These are phyloP conservation scores for Cystobasidiopsis lactophilus DNA, from an alignment of 768 basidiomycete genomes.

Conservation along the genomic window DNA sequence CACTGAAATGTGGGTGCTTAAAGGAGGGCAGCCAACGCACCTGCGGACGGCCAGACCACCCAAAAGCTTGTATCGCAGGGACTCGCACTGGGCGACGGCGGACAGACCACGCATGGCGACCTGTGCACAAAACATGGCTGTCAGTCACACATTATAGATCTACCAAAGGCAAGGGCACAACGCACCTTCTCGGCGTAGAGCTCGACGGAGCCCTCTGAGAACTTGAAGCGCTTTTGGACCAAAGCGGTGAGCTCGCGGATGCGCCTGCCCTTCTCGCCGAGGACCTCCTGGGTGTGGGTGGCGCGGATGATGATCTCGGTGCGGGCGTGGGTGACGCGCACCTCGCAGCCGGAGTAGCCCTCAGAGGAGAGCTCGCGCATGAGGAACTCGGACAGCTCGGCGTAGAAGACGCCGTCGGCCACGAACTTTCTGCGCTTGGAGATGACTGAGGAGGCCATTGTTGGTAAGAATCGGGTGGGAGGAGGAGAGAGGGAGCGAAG, in stretches of 20 bases:
- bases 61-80: constrained; percentile 92
- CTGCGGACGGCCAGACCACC: constrained; percentile 97
- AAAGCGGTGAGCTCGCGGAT: constrained; percentile 95
- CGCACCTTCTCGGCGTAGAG: constrained; percentile 93
- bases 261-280: constrained; percentile 97
- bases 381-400: constrained; percentile 98
- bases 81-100: constrained; percentile 96
- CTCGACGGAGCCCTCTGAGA: constrained; percentile 96
- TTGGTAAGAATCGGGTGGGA: background rate
- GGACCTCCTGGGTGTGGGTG: constrained; percentile 86
- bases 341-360: constrained; percentile 99
- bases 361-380: constrained; percentile 94
- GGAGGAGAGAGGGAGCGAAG: too few relatives aligned
- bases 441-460: constrained; percentile 6
- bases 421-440: constrained; percentile 21
- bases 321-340: constrained; percentile 95
- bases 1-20: background rate
- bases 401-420: constrained; percentile 23
- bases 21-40: constrained; percentile 31
- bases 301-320: constrained; percentile 99
- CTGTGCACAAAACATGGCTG: background rate
- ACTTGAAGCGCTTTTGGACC: constrained; percentile 98
- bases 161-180: too few relatives aligned
- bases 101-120: constrained; percentile 81
- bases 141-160: background rate